Percentiles rank a stretch among this genome's conserved stretches.
Evolutionary conservation across 768 basidiomycete species (phyloP).

Genomic region (Auriscalpium microsporum): DNA sequence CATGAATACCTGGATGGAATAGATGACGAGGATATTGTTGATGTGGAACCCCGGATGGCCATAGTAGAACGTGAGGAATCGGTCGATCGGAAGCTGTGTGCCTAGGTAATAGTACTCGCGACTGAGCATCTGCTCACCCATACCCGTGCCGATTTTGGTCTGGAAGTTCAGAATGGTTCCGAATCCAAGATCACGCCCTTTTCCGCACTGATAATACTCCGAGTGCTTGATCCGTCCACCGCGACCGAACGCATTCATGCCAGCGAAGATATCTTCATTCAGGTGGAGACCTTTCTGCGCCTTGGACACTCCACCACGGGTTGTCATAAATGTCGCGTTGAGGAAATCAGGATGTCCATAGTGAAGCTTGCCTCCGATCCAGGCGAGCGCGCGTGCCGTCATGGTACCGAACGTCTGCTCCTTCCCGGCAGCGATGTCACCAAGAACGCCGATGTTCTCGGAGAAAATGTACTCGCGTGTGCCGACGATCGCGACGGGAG

Average conservation of each 20-base stretch:
- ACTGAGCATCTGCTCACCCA: conserved; percentile 99
- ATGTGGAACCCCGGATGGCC: conserved; percentile 99
- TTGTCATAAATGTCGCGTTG: conserved; percentile 96
- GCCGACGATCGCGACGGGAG: conserved; percentile 95
- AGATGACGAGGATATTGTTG: conserved; percentile 98
- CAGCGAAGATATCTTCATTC: conserved; percentile 99
- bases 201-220: conserved; percentile 99
- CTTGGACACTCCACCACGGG: conserved; percentile 97
- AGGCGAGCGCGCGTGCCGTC: conserved; percentile 89
- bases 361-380: conserved; percentile 97
- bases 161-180: conserved; percentile 99
- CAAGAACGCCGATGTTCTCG: conserved; percentile 97
- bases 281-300: conserved; percentile 98
- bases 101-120: conserved; percentile 99
- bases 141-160: conserved; percentile 99
- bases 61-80: conserved; percentile 99
- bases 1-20: conserved; percentile 98
- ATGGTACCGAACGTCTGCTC: conserved; percentile 99
- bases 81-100: conserved; percentile 94
- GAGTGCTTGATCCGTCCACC: conserved; percentile 99
- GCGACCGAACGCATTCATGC: conserved; percentile 97
- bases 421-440: conserved; percentile 98
- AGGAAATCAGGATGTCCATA: conserved; percentile 99
- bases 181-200: conserved; percentile 98
- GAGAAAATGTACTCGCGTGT: conserved; percentile 99